phyloP scores from a whole-genome alignment of 2,329 filamentous ascomycete genomes.

The Torrubiellomyces zombiae region DNA sequence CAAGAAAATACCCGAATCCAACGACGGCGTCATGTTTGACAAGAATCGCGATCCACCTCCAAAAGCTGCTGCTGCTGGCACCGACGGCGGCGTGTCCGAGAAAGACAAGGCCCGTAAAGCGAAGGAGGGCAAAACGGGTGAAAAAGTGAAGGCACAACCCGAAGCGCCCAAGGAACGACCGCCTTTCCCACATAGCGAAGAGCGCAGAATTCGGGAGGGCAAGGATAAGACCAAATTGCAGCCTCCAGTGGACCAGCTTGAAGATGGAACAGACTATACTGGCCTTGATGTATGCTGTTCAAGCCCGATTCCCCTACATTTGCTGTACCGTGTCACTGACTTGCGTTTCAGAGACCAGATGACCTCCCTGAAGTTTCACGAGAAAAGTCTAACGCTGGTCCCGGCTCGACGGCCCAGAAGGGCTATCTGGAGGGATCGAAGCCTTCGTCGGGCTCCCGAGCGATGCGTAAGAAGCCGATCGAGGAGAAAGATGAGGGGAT shows the following conservation, averaged over 20 bases:
- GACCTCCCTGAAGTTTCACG: constrained; percentile 67
- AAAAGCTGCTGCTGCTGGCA: constrained; percentile 64
- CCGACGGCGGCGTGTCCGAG: constrained; percentile 75
- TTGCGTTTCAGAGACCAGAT: constrained; percentile 51
- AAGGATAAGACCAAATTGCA: constrained; percentile 24
- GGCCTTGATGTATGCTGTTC: constrained; percentile 16
- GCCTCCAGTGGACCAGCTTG: constrained; percentile 23
- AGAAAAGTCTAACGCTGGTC: constrained; percentile 55
- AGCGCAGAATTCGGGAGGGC: constrained; percentile 42
- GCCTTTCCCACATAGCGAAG: constrained; percentile 65
- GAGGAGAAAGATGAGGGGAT: constrained; percentile 37
- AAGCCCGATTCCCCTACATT: no score
- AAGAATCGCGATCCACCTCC: constrained; percentile 59
- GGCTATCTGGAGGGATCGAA: constrained; percentile 38
- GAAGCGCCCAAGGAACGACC: constrained; percentile 74
- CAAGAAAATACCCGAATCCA: constrained; percentile 43
- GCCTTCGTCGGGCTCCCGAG: constrained; percentile 6
- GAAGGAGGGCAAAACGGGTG: constrained; percentile 47
- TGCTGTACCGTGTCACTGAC: not conserved
- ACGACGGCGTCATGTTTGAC: constrained; percentile 88
- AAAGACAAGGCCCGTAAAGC: constrained; percentile 63
- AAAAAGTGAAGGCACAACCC: constrained; percentile 56
- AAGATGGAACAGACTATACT: constrained; percentile 15
- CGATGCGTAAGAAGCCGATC: constrained; percentile 15
- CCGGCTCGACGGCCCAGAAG: constrained; percentile 42